These are phyloP conservation scores for Trichoderma parareesei DNA, from an alignment of 495 filamentous ascomycete species.

Conservation along the genomic window DNA sequence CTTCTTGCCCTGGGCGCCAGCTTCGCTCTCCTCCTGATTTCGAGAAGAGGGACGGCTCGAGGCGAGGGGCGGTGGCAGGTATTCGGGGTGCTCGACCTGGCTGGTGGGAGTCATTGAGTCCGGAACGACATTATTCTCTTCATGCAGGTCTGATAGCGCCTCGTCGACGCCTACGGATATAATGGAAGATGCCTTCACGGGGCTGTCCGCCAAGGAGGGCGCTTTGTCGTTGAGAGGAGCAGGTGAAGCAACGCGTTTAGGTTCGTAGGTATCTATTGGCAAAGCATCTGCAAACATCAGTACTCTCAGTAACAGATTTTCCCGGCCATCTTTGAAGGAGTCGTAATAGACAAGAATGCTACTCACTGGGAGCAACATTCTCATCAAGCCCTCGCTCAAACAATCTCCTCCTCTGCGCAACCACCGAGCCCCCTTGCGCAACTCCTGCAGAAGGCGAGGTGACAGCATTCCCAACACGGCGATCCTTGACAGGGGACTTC, in stretches of 20 bases:
- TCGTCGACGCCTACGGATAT: not conserved
- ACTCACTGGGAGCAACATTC: not conserved
- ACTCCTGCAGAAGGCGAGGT: not conserved
- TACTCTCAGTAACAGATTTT: not conserved
- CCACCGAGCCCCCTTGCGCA: not conserved
- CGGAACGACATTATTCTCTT: not conserved
- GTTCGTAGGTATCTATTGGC: not conserved
- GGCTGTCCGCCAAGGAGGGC: not conserved
- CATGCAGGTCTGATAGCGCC: not conserved
- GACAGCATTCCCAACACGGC: not conserved
- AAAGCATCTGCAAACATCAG: not conserved
- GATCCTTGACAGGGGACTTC: not conserved
- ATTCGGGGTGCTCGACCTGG: not conserved
- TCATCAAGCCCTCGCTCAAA: not conserved
- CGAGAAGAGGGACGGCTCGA: not conserved
- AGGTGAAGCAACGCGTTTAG: conserved; percentile 1
- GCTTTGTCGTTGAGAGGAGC: not conserved
- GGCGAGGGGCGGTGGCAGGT: not conserved
- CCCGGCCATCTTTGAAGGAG: not conserved
- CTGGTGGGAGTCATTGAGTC: not conserved
- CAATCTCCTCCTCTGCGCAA: not conserved
- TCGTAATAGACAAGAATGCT: not conserved
- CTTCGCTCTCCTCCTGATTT: not conserved
- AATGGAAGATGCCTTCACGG: not conserved
- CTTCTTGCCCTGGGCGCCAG: not conserved